These are phyloP conservation scores for Bruguiera sexangula DNA, from an alignment of 345 rosid genomes.

Conservation along the genomic window DNA sequence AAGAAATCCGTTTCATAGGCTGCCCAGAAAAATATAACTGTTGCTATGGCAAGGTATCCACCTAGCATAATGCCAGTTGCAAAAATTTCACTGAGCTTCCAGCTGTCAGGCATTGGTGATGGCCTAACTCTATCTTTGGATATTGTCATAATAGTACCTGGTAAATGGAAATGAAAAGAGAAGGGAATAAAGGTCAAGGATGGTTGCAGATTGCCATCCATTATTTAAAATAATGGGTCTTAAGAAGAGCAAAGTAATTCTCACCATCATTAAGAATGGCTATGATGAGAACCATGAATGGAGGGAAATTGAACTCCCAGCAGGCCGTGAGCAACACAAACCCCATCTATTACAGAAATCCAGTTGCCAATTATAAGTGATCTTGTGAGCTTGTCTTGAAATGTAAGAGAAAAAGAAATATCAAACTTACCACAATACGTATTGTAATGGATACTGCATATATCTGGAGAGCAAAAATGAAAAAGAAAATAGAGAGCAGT, in stretches of 20 bases:
- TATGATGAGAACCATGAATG: conserved; percentile 77
- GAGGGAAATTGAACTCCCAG: conserved; percentile 82
- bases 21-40: conserved; percentile 64
- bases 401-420: background rate
- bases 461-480: conserved; percentile 34
- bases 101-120: conserved; percentile 78
- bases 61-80: conserved; percentile 82
- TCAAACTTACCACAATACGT: conserved; percentile 65
- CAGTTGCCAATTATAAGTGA: conserved; percentile 1
- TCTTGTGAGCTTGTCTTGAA: background rate
- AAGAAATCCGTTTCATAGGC: conserved; percentile 68
- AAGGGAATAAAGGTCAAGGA: background rate
- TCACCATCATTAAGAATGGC: conserved; percentile 77
- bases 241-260: background rate
- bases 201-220: background rate
- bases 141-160: conserved; percentile 88
- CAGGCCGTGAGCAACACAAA: conserved; percentile 61
- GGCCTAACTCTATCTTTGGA: conserved; percentile 92
- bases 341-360: conserved; percentile 45
- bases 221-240: background rate
- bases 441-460: conserved; percentile 85
- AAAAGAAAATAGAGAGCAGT: background rate
- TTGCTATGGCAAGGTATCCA: conserved; percentile 64
- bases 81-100: conserved; percentile 87
- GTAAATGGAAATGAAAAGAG: background rate